Evolutionary conservation across 192 early-diverging fungal genomes (phyloP), one percentile per base, ranked within the genome.

Genomic region (Glomus cerebriforme): DNA sequence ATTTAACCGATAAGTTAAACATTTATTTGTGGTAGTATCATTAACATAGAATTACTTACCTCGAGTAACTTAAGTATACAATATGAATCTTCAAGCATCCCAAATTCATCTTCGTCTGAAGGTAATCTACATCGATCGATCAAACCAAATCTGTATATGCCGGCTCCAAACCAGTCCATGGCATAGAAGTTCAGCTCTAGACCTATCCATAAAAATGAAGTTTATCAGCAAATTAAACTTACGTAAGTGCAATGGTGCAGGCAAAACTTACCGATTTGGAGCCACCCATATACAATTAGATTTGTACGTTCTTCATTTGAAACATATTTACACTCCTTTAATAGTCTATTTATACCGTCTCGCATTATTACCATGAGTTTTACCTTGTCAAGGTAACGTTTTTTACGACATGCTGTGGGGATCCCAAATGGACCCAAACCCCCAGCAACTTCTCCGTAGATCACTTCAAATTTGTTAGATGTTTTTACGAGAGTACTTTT

Each of bases 81-180:
- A 8, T 60, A 75, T 7, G 17, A 13, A 35, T 75, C 73, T 6
- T 75, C 54, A 60, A 75, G 58, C 0, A 60, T 39, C 6, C 73
- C 54, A 37, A 2, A 75, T 24, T 75, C 54, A 34, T 37, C 19
- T 2, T 74, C 58, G 0, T 22, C 73, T 10, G 73, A 60, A 0
- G 73, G 73, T 59, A 75, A 60, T 9, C 73, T 75, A 4, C 73
- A 74, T 24, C 24, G 73, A 22, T 74, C 58, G 3, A 74, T 26
- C 22, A 74, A 37, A 1, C 58, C 73, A 74, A 74, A 74, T 74
- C 73, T 74, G 19, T 74, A 75, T 35, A 75, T 75, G 1, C 54
- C 58, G 3, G 17, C 32, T 24, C 58, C 73, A 35, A 0, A 60
- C 73, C 73, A 60, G 24, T 75, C 31, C 73, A 75, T 75, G 17